These are phyloP conservation scores for Tolypocladium amazonense DNA, from an alignment of 2,329 filamentous ascomycete species.

Conservation along the genomic window DNA sequence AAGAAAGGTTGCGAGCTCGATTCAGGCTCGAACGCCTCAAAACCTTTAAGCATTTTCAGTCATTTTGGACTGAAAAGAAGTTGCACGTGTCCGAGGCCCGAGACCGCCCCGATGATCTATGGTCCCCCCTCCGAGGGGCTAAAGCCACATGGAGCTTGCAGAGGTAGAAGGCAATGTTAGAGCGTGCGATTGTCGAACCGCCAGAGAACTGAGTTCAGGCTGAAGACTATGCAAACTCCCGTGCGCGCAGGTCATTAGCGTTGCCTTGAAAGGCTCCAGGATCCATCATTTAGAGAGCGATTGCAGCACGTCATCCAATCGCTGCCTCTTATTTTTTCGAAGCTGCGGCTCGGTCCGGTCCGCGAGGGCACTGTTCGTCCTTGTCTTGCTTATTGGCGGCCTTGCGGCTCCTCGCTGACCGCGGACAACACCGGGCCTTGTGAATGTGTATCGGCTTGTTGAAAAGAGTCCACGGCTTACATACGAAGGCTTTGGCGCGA, in stretches of 20 bases:
- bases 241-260: not conserved
- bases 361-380: slow-evolving; percentile 5
- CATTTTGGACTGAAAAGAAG: not conserved
- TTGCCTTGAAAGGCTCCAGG: not conserved
- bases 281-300: slow-evolving; percentile 1
- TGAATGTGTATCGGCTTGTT: slow-evolving; percentile 23
- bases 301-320: slow-evolving; percentile 22
- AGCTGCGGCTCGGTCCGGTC: slow-evolving; percentile 10
- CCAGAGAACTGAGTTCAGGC: not conserved
- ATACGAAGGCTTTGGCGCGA: slow-evolving; percentile 23
- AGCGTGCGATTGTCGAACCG: not conserved
- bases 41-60: not conserved
- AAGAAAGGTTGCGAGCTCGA: too few relatives aligned
- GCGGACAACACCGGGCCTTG: slow-evolving; percentile 8
- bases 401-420: slow-evolving; percentile 1
- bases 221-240: not conserved
- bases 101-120: not conserved
- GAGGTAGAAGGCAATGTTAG: not conserved
- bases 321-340: slow-evolving; percentile 20
- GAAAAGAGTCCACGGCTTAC: slow-evolving; percentile 23
- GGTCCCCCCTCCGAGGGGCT: not conserved
- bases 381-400: slow-evolving; percentile 5
- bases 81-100: not conserved
- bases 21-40: not conserved
- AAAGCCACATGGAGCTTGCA: not conserved